Conservation (phyloP, 257 asterid species). For the Penstemon newberryi region DNA sequence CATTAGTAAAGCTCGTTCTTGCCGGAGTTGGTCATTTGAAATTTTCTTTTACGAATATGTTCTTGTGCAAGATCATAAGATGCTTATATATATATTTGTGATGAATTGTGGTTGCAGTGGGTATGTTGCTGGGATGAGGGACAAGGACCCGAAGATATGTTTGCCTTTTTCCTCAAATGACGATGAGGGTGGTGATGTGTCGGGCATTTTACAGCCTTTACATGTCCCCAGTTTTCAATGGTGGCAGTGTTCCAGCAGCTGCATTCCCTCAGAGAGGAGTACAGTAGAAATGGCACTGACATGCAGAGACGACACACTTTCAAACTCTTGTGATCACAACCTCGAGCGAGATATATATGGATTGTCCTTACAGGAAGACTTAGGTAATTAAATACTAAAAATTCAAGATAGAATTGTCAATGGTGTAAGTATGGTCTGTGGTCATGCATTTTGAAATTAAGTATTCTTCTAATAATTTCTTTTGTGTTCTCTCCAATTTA, state of each 20-base stretch:
- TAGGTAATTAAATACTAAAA: conserved; percentile 32
- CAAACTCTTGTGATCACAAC: conserved; percentile 25
- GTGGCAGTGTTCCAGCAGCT: conserved; percentile 67
- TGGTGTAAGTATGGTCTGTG: background rate
- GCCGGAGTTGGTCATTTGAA: conserved; percentile 1
- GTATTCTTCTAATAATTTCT: background rate
- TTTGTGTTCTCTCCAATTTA: conserved; percentile 7
- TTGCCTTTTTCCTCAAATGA: conserved; percentile 43
- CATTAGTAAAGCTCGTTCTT: conserved; percentile 6
- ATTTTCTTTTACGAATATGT: conserved; percentile 1
- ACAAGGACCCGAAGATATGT: conserved; percentile 43
- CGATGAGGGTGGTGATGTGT: conserved; percentile 17
- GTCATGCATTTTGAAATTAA: background rate
- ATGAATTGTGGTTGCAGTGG: conserved; percentile 53
- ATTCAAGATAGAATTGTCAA: background rate
- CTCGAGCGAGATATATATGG: conserved; percentile 16
- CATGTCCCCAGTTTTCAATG: conserved; percentile 55
- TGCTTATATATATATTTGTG: conserved; percentile 3
- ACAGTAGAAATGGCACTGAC: conserved; percentile 22
- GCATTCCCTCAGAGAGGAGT: conserved; percentile 28
- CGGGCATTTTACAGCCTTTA: conserved; percentile 48
- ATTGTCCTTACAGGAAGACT: conserved; percentile 19
- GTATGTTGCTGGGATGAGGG: conserved; percentile 59
- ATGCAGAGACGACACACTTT: conserved; percentile 13
- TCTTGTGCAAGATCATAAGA: background rate